These are phyloP conservation scores for Hyaloscypha finlandica DNA, from an alignment of 495 filamentous ascomycete species.

Conservation along the genomic window DNA sequence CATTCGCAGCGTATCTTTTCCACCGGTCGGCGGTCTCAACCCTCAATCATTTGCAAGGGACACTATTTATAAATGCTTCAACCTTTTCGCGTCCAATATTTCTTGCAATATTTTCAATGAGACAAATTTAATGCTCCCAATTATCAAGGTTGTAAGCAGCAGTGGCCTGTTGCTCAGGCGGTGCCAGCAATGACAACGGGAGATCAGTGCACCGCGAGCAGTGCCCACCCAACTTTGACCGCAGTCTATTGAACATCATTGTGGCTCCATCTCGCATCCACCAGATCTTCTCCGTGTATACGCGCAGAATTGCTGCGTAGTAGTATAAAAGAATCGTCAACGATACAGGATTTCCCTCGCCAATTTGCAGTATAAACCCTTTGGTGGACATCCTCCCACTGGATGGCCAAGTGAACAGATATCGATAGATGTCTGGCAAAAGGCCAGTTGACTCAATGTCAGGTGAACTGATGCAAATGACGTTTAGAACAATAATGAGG, in stretches of 20 bases:
- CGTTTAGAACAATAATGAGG: background rate
- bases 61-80: no score
- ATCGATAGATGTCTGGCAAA: conserved; percentile 10
- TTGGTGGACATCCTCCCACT: background rate
- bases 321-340: conserved; percentile 13
- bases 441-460: conserved; percentile 4
- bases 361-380: conserved; percentile 11
- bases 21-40: background rate
- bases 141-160: background rate
- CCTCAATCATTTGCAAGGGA: background rate
- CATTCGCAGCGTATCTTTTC: background rate
- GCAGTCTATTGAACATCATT: conserved; percentile 11
- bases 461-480: background rate
- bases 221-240: background rate
- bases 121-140: background rate
- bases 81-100: background rate
- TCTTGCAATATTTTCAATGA: background rate
- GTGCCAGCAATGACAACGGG: background rate
- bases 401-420: conserved; percentile 16
- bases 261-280: conserved; percentile 19
- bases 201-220: conserved; percentile 4
- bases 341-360: conserved; percentile 4
- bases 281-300: conserved; percentile 12
- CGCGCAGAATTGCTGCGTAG: conserved; percentile 12
- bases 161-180: background rate